Evolutionary conservation across 2,329 filamentous ascomycete species (phyloP).

Genomic region (Alternaria sp.): DNA sequence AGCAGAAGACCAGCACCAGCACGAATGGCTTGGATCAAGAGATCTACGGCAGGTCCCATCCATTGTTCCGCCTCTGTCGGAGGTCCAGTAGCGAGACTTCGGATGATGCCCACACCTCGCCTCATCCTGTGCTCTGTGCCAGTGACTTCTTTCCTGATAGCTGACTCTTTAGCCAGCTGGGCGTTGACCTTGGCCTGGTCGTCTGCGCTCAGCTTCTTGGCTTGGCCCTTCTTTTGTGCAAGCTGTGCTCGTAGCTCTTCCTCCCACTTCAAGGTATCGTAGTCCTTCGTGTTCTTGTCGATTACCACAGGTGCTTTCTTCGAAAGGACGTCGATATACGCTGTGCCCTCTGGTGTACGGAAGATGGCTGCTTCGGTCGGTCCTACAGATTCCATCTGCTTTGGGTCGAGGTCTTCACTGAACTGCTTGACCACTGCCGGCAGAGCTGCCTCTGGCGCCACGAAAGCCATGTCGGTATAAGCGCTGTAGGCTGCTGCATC

Average conservation of each 20-base stretch:
- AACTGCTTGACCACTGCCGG: conserved; percentile 78
- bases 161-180: conserved; percentile 84
- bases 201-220: conserved; percentile 88
- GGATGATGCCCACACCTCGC: conserved; percentile 85
- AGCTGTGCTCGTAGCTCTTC: conserved; percentile 86
- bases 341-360: conserved; percentile 84
- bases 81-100: conserved; percentile 80
- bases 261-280: conserved; percentile 97
- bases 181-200: conserved; percentile 90
- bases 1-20: conserved; percentile 82
- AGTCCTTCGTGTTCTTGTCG: conserved; percentile 92
- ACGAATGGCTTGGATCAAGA: conserved; percentile 75
- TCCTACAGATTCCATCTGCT: conserved; percentile 74
- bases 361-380: conserved; percentile 93
- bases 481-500: conserved; percentile 80
- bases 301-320: conserved; percentile 77
- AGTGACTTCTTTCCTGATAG: conserved; percentile 76
- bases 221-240: conserved; percentile 89
- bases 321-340: conserved; percentile 88
- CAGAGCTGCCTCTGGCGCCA: conserved; percentile 83
- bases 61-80: conserved; percentile 88
- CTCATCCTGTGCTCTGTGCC: conserved; percentile 72
- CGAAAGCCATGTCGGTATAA: conserved; percentile 89
- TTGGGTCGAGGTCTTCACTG: conserved; percentile 71
- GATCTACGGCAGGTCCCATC: conserved; percentile 81